Evolutionary conservation across 2,329 filamentous ascomycete species (phyloP).

Genomic region (Fusarium paranaense): DNA sequence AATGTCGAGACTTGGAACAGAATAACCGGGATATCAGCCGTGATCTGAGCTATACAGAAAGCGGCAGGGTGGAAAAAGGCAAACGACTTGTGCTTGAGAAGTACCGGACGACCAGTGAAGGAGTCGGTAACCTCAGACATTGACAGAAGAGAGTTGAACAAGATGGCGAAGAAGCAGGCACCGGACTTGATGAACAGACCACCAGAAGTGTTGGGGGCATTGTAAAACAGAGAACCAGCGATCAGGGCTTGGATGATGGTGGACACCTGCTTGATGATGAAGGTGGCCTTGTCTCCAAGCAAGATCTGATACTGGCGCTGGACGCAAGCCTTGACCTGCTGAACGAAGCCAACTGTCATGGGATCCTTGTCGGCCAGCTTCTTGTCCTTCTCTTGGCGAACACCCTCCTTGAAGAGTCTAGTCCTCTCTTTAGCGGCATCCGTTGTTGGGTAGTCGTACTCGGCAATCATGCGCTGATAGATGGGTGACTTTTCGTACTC

Average conservation of each 20-base stretch:
- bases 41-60: constrained; percentile 68
- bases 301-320: constrained; percentile 73
- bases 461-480: constrained; percentile 61
- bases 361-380: constrained; percentile 65
- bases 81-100: constrained; percentile 69
- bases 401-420: constrained; percentile 63
- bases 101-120: constrained; percentile 68
- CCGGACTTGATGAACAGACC: constrained; percentile 75
- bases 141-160: constrained; percentile 71
- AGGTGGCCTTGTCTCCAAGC: constrained; percentile 72
- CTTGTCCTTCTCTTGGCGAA: constrained; percentile 66
- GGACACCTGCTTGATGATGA: constrained; percentile 70
- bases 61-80: constrained; percentile 68
- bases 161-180: constrained; percentile 71
- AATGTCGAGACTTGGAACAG: constrained; percentile 70
- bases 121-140: constrained; percentile 76
- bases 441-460: constrained; percentile 68
- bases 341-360: constrained; percentile 64
- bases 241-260: constrained; percentile 71
- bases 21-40: constrained; percentile 66
- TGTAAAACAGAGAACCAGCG: constrained; percentile 75
- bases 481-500: constrained; percentile 66
- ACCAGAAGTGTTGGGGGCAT: constrained; percentile 65
- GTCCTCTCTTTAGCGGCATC: constrained; percentile 62
- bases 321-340: constrained; percentile 68